These are phyloP conservation scores for Annulohypoxylon nitens DNA, from an alignment of 495 filamentous ascomycete species.

Conservation along the genomic window DNA sequence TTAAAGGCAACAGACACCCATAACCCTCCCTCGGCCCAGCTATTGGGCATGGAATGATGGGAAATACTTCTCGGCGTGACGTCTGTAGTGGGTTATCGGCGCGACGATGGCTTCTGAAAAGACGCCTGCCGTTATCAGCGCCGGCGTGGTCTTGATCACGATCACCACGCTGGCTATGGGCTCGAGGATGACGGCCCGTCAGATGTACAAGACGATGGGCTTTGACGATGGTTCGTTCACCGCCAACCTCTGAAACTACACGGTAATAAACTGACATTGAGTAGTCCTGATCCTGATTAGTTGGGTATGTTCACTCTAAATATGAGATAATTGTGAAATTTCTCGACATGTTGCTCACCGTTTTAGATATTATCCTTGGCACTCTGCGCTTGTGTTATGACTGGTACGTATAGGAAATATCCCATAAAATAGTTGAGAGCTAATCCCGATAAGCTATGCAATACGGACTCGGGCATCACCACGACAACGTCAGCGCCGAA, in stretches of 20 bases:
- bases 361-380: constrained; percentile 31
- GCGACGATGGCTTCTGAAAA: constrained; percentile 27
- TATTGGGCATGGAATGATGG: constrained; percentile 27
- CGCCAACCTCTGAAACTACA: neutral
- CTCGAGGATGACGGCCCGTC: constrained; percentile 36
- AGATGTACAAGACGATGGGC: constrained; percentile 35
- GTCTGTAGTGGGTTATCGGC: constrained; percentile 11
- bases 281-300: constrained; percentile 38
- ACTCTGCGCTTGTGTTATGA: constrained; percentile 27
- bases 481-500: constrained; percentile 25
- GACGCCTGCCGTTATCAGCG: constrained; percentile 14
- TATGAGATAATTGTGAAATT: too few relatives aligned
- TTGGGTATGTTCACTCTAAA: constrained; percentile 26
- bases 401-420: constrained; percentile 11
- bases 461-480: constrained; percentile 37
- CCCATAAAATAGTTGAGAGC: neutral
- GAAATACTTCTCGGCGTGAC: constrained; percentile 4
- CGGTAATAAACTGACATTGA: constrained; percentile 14
- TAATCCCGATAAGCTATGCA: constrained; percentile 26
- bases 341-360: constrained; percentile 3
- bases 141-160: constrained; percentile 32
- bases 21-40: constrained; percentile 13
- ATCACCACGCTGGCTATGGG: constrained; percentile 36
- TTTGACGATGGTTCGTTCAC: constrained; percentile 42
- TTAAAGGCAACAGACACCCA: constrained; percentile 18